Conservation (phyloP, 768 basidiomycete species). For the Trametes coccinea region DNA sequence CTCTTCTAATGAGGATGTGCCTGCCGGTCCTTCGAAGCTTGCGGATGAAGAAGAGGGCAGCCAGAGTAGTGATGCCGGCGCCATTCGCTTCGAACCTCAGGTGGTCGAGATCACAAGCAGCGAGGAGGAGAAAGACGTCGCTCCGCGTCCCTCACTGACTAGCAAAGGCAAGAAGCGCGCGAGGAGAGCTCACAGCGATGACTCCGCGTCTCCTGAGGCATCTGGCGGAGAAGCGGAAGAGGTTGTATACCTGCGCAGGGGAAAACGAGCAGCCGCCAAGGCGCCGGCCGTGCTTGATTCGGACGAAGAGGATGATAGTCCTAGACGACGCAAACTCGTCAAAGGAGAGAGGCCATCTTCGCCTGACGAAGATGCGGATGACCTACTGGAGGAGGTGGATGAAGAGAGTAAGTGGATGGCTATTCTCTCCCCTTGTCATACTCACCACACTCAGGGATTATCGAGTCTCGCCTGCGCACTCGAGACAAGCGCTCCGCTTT, state of each 20-base stretch:
- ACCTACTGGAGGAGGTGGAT: conserved; percentile 51
- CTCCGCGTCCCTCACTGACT: conserved; percentile 24
- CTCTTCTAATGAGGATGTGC: not conserved
- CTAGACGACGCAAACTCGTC: conserved; percentile 42
- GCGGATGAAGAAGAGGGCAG: conserved; percentile 24
- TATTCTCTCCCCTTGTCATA: not conserved
- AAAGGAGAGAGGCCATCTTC: conserved; percentile 45
- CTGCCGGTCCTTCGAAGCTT: not conserved
- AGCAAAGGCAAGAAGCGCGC: conserved; percentile 20
- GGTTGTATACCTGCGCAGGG: conserved; percentile 23
- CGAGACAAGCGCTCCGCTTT: conserved; percentile 61
- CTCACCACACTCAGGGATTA: conserved; percentile 47
- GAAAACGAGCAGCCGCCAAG: conserved; percentile 24
- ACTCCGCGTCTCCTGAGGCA: conserved; percentile 1
- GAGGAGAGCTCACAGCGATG: conserved; percentile 23
- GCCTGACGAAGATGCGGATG: conserved; percentile 44
- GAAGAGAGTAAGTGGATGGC: conserved; percentile 46
- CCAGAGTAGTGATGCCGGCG: conserved; percentile 48
- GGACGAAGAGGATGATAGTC: conserved; percentile 38
- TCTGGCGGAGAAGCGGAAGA: conserved; percentile 8
- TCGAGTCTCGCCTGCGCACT: conserved; percentile 61
- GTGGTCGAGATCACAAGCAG: conserved; percentile 18
- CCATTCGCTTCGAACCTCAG: conserved; percentile 51
- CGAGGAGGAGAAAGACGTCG: conserved; percentile 28
- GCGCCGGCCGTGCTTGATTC: conserved; percentile 30